Evolutionary conservation across 2,329 filamentous ascomycete genomes (phyloP).

Genomic region (Phialophora chinensis): DNA sequence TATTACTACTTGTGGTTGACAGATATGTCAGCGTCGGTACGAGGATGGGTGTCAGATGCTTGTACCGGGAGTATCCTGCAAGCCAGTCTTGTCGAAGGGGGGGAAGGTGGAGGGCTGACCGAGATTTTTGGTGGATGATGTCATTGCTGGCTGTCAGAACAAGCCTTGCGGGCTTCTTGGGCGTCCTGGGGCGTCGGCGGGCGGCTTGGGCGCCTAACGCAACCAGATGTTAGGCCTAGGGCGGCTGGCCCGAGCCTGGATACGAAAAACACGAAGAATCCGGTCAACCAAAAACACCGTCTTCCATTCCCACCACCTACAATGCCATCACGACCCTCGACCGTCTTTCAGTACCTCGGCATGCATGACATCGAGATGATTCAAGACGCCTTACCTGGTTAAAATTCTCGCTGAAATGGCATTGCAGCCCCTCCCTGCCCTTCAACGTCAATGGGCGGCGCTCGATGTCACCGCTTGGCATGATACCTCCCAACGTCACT

Average conservation of each 20-base stretch:
- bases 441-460: background rate
- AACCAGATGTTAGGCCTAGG: background rate
- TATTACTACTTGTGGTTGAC: background rate
- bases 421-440: background rate
- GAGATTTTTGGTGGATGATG: background rate
- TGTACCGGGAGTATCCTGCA: too few species aligned
- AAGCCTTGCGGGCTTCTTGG: background rate
- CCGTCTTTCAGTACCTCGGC: background rate
- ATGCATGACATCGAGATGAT: background rate
- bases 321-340: background rate
- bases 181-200: background rate
- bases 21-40: background rate
- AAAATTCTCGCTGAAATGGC: conserved; percentile 21
- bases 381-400: background rate
- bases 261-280: background rate
- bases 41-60: background rate
- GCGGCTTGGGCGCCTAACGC: background rate
- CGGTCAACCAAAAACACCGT: background rate
- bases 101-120: background rate
- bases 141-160: background rate
- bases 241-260: background rate
- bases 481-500: conserved; percentile 19
- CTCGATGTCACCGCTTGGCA: conserved; percentile 23
- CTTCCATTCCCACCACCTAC: background rate
- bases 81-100: too few species aligned